Evolutionary conservation across 1,284 basidiomycete genomes (phyloP).

Genomic region (Ceratobasidium sp.): DNA sequence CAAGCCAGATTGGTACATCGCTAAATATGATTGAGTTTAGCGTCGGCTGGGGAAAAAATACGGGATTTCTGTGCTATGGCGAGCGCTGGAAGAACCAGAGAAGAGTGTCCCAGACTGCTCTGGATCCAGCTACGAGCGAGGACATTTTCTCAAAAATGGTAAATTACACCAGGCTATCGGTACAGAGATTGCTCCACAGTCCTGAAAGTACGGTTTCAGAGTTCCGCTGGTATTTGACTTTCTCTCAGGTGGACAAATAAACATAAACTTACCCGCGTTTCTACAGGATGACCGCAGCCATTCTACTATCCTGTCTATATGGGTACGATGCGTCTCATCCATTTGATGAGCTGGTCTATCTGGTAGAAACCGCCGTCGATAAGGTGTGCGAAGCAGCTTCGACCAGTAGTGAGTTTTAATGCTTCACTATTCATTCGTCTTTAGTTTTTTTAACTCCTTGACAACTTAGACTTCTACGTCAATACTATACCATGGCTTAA

Average conservation of each 20-base stretch:
- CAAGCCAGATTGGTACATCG: too few relatives aligned
- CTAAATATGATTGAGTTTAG: neutral
- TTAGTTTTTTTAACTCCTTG: neutral
- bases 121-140: constrained; percentile 13
- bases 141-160: constrained; percentile 6
- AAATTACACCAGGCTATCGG: constrained; percentile 1
- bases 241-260: neutral
- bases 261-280: neutral
- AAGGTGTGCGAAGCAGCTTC: neutral
- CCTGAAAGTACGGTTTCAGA: neutral
- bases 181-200: constrained; percentile 15
- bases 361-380: constrained; percentile 8
- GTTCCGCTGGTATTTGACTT: constrained; percentile 1
- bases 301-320: constrained; percentile 3
- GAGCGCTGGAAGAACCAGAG: constrained; percentile 21
- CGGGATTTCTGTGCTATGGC: constrained; percentile 14
- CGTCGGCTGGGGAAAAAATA: constrained; percentile 14
- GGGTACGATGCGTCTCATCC: constrained; percentile 6
- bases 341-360: neutral
- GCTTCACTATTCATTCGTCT: neutral
- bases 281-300: neutral
- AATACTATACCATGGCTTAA: constrained; percentile 30
- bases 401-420: neutral
- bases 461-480: constrained; percentile 27
- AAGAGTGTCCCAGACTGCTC: neutral